A percentile compares a stretch with the other conserved stretches of the same genome.
Conservation (phyloP, 257 asterid species). For the Forsythia viridissima region DNA sequence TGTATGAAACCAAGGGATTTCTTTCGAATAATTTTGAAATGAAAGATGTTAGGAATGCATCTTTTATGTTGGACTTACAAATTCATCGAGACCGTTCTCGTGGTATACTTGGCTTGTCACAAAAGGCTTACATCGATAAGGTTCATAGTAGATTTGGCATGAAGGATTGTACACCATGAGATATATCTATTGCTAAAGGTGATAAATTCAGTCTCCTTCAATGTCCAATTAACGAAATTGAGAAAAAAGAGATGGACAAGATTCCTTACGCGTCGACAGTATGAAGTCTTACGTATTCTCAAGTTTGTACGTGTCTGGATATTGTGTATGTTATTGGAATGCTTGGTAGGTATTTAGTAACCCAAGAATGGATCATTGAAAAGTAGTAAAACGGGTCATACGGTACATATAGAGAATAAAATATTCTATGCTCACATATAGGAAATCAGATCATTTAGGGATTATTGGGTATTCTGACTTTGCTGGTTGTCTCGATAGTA, state of each 20-base stretch:
- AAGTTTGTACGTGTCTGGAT: background rate
- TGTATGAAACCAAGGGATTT: too few species aligned
- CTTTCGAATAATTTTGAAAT: too few species aligned
- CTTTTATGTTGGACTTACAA: conserved; percentile 1
- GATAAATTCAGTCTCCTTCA: background rate
- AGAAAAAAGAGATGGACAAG: background rate
- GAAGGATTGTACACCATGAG: background rate
- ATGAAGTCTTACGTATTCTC: conserved; percentile 13
- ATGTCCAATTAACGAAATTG: background rate
- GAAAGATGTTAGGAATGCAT: background rate
- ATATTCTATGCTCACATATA: background rate
- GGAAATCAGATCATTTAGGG: background rate
- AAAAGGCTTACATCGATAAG: background rate
- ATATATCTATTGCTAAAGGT: background rate
- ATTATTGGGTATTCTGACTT: background rate
- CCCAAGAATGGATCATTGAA: background rate
- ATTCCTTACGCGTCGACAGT: background rate
- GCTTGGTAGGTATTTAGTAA: too few species aligned
- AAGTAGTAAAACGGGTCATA: background rate
- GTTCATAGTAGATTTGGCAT: background rate
- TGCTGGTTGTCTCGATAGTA: too few species aligned
- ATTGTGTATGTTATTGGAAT: too few species aligned
- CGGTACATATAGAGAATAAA: background rate
- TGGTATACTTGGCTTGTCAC: background rate
- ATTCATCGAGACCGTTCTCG: background rate